These are phyloP conservation scores for Tetrapisispora taiwanensis DNA, from an alignment of 805 yeast species.

Conservation along the genomic window DNA sequence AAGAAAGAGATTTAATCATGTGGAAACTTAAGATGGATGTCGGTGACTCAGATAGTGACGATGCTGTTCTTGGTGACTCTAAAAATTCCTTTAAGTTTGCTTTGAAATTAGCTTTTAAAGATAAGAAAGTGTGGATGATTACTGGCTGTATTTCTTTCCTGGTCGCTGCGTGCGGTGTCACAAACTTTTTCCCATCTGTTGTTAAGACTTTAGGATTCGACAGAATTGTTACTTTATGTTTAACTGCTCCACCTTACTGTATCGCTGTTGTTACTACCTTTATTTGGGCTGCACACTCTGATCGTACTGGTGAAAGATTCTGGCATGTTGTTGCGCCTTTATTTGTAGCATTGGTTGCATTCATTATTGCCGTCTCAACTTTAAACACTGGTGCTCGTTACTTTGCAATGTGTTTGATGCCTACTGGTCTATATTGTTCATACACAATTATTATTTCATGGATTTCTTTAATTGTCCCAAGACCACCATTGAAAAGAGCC, in stretches of 20 bases:
- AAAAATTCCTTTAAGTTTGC: slow-evolving; percentile 24
- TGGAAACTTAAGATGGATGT: slow-evolving; percentile 30
- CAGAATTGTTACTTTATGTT: slow-evolving; percentile 40
- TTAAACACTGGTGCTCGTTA: slow-evolving; percentile 47
- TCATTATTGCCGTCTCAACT: slow-evolving; percentile 35
- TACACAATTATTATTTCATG: slow-evolving; percentile 45
- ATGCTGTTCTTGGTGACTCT: slow-evolving; percentile 22
- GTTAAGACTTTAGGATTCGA: slow-evolving; percentile 45
- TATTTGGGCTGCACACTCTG: slow-evolving; percentile 47
- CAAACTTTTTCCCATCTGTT: slow-evolving; percentile 52
- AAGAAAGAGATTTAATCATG: slow-evolving; percentile 31
- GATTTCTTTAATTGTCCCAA: slow-evolving; percentile 45
- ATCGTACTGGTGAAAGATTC: slow-evolving; percentile 44
- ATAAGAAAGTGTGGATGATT: slow-evolving; percentile 28
- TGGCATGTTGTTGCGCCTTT: slow-evolving; percentile 40
- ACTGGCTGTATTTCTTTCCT: slow-evolving; percentile 35
- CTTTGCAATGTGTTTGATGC: slow-evolving; percentile 50
- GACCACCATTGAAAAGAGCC: slow-evolving; percentile 53
- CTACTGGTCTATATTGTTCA: slow-evolving; percentile 45
- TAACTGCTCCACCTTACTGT: slow-evolving; percentile 52
- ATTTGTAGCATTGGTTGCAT: slow-evolving; percentile 22
- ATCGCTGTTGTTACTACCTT: slow-evolving; percentile 42
- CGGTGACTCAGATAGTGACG: slow-evolving; percentile 28
- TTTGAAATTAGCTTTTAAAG: slow-evolving; percentile 23
- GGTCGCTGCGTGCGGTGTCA: slow-evolving; percentile 52